phyloP scores from a whole-genome alignment of 257 asterid species.

The Dorcoceras hygrometricum region DNA sequence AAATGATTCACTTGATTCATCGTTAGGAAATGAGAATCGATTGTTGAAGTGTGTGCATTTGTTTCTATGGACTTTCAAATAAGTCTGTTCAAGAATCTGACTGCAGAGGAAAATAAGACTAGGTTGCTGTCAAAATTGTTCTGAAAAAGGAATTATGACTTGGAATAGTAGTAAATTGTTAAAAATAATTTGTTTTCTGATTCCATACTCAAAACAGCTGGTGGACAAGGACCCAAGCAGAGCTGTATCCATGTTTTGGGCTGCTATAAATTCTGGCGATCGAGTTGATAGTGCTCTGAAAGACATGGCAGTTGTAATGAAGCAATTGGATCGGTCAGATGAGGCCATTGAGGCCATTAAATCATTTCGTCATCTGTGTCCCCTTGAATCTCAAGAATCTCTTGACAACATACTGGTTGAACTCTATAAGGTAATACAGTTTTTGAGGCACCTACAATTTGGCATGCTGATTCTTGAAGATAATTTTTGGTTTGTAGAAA shows the following conservation, averaged over 20 bases:
- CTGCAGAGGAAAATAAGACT: background rate
- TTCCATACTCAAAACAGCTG: conserved; percentile 29
- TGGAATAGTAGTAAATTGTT: background rate
- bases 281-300: conserved; percentile 90
- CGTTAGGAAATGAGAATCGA: background rate
- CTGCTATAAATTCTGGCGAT: conserved; percentile 90
- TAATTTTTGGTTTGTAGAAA: conserved; percentile 49
- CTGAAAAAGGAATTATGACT: too few species aligned
- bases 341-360: conserved; percentile 96
- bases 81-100: background rate
- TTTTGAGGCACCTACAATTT: background rate
- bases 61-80: background rate
- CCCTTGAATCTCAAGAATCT: conserved; percentile 76
- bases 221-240: conserved; percentile 65
- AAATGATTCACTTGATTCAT: background rate
- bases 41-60: background rate
- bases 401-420: conserved; percentile 80
- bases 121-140: background rate
- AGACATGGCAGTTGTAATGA: conserved; percentile 97
- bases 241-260: conserved; percentile 92
- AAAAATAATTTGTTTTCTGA: background rate
- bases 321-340: conserved; percentile 73
- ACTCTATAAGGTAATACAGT: conserved; percentile 62
- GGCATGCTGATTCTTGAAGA: background rate
- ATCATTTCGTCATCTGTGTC: conserved; percentile 93